These are phyloP conservation scores for Diplocarpon mali DNA, from an alignment of 2,329 filamentous ascomycete species.

Conservation along the genomic window DNA sequence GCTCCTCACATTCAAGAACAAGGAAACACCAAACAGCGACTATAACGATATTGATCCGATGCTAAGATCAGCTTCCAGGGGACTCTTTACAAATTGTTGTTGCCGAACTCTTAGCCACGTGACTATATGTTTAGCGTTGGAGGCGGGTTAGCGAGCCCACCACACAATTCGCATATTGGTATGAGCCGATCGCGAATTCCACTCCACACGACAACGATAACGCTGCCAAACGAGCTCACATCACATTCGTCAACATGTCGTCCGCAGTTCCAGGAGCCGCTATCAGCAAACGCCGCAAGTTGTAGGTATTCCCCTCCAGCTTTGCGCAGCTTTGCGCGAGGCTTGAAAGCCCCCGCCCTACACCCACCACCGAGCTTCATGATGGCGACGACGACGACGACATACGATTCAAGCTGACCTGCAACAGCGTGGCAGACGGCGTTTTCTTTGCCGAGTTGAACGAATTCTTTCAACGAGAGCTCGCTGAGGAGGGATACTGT, in stretches of 20 bases:
- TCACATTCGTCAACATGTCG: conserved; percentile 28
- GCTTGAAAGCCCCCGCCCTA: too few relatives aligned
- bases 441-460: conserved; percentile 99
- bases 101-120: too few relatives aligned
- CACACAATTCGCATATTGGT: conserved; percentile 2
- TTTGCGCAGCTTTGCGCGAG: background rate
- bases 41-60: too few relatives aligned
- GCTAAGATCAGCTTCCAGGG: too few relatives aligned
- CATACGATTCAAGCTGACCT: background rate
- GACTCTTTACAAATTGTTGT: too few relatives aligned
- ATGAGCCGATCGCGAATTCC: background rate
- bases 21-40: too few relatives aligned
- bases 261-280: conserved; percentile 29
- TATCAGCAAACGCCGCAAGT: conserved; percentile 25
- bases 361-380: too few relatives aligned
- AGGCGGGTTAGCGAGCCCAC: conserved; percentile 1
- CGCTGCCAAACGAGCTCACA: conserved; percentile 21
- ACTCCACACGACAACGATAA: conserved; percentile 17
- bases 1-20: too few relatives aligned
- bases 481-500: conserved; percentile 98
- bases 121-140: background rate
- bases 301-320: background rate
- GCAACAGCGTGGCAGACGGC: conserved; percentile 67
- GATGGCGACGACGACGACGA: too few relatives aligned
- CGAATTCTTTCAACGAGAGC: conserved; percentile 99